Evolutionary conservation across 805 yeast species (phyloP).

Genomic region (Debaryomyces castellii): DNA sequence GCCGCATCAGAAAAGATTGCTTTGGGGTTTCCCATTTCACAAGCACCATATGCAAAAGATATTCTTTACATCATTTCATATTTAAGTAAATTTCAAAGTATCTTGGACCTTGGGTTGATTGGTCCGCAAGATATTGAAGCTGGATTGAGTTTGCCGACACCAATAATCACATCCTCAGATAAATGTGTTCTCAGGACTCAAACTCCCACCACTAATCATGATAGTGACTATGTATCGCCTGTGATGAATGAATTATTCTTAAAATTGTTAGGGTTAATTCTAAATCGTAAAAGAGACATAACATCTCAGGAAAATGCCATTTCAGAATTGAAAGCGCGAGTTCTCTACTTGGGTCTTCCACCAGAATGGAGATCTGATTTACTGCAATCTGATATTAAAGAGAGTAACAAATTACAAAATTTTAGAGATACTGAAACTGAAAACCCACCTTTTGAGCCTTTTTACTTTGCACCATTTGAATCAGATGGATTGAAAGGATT

Average conservation of each 20-base stretch:
- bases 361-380: constrained; percentile 34
- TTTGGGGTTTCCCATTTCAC: constrained; percentile 30
- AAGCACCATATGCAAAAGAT: constrained; percentile 30
- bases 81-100: constrained; percentile 28
- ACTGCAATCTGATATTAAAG: too few relatives aligned
- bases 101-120: constrained; percentile 19
- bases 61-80: constrained; percentile 32
- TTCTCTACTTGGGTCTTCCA: constrained; percentile 32
- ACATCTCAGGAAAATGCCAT: constrained; percentile 28
- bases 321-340: constrained; percentile 30
- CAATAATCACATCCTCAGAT: too few relatives aligned
- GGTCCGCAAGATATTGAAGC: constrained; percentile 41
- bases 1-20: constrained; percentile 28
- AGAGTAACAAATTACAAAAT: too few relatives aligned
- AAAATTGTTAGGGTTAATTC: constrained; percentile 30
- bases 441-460: constrained; percentile 19
- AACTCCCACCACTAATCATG: background rate
- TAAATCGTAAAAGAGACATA: constrained; percentile 36
- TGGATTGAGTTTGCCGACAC: constrained; percentile 27
- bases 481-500: constrained; percentile 29
- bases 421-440: constrained; percentile 23
- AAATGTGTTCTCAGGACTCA: background rate
- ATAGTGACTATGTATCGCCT: constrained; percentile 18
- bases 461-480: constrained; percentile 26
- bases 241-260: constrained; percentile 34